phyloP scores from a whole-genome alignment of 495 filamentous ascomycete genomes.

The Articulospora tetracladia region DNA sequence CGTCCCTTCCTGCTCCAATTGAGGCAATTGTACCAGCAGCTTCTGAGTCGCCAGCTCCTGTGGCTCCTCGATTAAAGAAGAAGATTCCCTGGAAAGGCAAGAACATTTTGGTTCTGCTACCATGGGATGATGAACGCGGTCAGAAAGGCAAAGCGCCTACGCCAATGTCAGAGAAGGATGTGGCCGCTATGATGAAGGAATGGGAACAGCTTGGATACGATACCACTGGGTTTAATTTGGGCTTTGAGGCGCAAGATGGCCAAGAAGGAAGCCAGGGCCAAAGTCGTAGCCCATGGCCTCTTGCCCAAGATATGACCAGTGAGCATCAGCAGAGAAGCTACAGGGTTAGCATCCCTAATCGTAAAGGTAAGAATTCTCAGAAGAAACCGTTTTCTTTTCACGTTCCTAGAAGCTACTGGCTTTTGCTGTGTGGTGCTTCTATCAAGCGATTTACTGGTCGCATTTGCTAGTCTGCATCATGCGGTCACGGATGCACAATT shows the following conservation, averaged over 20 bases:
- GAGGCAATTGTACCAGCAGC: not conserved
- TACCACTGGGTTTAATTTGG: conserved; percentile 66
- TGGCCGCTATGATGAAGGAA: conserved; percentile 58
- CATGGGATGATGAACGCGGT: conserved; percentile 62
- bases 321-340: conserved; percentile 50
- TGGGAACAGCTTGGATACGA: conserved; percentile 78
- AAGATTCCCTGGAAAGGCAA: conserved; percentile 69
- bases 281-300: conserved; percentile 72
- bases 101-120: conserved; percentile 66
- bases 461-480: not conserved
- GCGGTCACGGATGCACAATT: no score
- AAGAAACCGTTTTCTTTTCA: conserved; percentile 2
- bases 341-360: conserved; percentile 73
- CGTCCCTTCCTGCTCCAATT: conserved; percentile 7
- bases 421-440: not conserved
- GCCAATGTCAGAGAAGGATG: conserved; percentile 58
- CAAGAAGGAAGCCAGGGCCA: conserved; percentile 45
- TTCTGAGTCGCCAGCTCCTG: conserved; percentile 18
- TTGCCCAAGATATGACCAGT: conserved; percentile 50
- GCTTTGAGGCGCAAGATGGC: conserved; percentile 20
- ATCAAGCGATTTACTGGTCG: not conserved
- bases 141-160: conserved; percentile 51
- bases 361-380: conserved; percentile 28
- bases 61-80: conserved; percentile 45
- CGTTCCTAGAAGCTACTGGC: no score